A percentile compares a stretch with the other conserved stretches of the same genome.
Evolutionary conservation across 2,329 filamentous ascomycete species (phyloP).

Genomic region (Fusarium concolor): DNA sequence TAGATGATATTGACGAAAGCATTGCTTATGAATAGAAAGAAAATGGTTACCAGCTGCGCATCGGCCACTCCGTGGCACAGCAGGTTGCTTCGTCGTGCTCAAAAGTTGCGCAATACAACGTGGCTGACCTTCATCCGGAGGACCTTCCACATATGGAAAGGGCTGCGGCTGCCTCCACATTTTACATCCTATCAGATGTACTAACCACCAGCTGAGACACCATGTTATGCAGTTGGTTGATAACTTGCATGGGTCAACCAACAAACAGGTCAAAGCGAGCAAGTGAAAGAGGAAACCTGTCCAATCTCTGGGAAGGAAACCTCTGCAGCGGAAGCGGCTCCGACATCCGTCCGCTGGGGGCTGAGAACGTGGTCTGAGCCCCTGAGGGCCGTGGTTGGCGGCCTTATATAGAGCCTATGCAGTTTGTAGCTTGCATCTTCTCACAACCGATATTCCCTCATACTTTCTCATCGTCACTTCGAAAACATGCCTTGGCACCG

Average conservation of each 20-base stretch:
- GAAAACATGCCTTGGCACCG: constrained; percentile 16
- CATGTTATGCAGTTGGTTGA: constrained; percentile 7
- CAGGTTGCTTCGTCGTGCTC: too few relatives aligned
- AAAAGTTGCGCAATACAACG: too few relatives aligned
- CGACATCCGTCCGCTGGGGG: background rate
- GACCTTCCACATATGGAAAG: background rate
- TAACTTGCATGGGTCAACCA: background rate
- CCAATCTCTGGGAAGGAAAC: accelerated
- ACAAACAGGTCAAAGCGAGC: background rate
- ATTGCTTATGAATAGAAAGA: too few relatives aligned
- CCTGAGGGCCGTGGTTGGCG: too few relatives aligned
- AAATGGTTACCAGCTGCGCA: too few relatives aligned
- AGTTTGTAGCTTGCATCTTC: background rate
- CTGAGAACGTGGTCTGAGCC: too few relatives aligned
- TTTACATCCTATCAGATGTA: accelerated
- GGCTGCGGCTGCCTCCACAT: background rate
- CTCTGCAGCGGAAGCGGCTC: too few relatives aligned
- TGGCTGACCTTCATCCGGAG: accelerated
- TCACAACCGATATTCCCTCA: background rate
- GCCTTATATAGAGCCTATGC: background rate
- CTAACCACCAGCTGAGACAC: background rate
- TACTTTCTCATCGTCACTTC: background rate
- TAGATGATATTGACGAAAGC: too few relatives aligned
- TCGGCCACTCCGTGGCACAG: too few relatives aligned
- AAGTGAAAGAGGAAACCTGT: background rate